These are phyloP conservation scores for Heterobasidion irregulare DNA, from an alignment of 1,284 basidiomycete genomes.

Conservation along the genomic window DNA sequence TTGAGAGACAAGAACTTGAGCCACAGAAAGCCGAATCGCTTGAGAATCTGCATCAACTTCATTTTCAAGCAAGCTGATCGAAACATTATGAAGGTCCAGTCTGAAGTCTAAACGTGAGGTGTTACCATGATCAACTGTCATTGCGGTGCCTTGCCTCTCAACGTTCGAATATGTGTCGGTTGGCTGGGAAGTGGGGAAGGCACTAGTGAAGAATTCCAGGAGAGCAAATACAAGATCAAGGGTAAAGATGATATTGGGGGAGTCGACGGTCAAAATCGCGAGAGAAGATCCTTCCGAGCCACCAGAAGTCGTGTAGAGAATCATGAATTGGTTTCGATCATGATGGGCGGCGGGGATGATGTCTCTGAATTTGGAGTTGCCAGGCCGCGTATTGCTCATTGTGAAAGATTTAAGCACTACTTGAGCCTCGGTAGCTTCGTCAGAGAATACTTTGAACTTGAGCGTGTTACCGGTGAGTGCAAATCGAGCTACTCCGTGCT, in stretches of 20 bases:
- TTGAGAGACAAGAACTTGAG: slow-evolving; percentile 86
- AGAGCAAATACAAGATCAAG: slow-evolving; percentile 90
- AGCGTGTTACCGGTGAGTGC: slow-evolving; percentile 77
- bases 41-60: slow-evolving; percentile 78
- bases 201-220: slow-evolving; percentile 76
- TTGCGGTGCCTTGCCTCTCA: slow-evolving; percentile 10
- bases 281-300: slow-evolving; percentile 52
- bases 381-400: slow-evolving; percentile 82
- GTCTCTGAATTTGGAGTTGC: slow-evolving; percentile 84
- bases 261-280: slow-evolving; percentile 86
- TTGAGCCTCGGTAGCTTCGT: slow-evolving; percentile 83
- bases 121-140: slow-evolving; percentile 15
- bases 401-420: slow-evolving; percentile 86
- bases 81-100: slow-evolving; percentile 88
- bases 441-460: slow-evolving; percentile 78
- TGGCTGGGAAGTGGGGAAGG: slow-evolving; percentile 29
- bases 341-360: slow-evolving; percentile 91
- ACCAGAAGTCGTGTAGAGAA: slow-evolving; percentile 78
- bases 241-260: slow-evolving; percentile 90
- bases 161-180: slow-evolving; percentile 15
- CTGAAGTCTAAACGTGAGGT: slow-evolving; percentile 49
- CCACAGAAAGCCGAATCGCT: slow-evolving; percentile 81
- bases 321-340: slow-evolving; percentile 91
- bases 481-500: slow-evolving; percentile 83
- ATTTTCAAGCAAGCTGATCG: slow-evolving; percentile 84